phyloP scores from a whole-genome alignment of 768 basidiomycete species.

The Pisolithus marmoratus region DNA sequence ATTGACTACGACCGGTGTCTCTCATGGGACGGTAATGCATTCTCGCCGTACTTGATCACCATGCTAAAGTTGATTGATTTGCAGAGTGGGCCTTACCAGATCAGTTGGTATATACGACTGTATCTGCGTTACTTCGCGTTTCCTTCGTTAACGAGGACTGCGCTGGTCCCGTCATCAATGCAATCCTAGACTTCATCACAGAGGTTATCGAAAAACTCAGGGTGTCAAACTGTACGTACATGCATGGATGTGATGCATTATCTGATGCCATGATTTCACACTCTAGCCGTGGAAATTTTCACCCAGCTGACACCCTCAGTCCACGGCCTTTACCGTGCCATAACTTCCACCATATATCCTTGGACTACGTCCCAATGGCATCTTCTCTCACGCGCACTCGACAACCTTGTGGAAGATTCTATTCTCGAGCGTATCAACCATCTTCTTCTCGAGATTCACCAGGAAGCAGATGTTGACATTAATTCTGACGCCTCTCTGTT shows the following conservation, averaged over 20 bases:
- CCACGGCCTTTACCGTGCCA: slow-evolving; percentile 83
- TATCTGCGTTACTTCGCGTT: slow-evolving; percentile 68
- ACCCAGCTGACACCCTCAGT: slow-evolving; percentile 75
- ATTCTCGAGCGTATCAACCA: slow-evolving; percentile 71
- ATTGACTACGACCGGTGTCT: slow-evolving; percentile 75
- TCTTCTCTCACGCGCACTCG: slow-evolving; percentile 45
- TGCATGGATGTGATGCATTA: background rate
- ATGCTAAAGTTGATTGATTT: background rate
- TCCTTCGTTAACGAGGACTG: slow-evolving; percentile 49
- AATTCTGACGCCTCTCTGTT: slow-evolving; percentile 34
- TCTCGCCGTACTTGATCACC: background rate
- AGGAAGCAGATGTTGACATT: slow-evolving; percentile 45
- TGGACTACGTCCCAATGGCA: slow-evolving; percentile 71
- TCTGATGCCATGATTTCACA: background rate
- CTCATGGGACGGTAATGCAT: slow-evolving; percentile 67
- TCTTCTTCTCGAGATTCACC: slow-evolving; percentile 54
- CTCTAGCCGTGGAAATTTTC: slow-evolving; percentile 61
- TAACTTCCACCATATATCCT: slow-evolving; percentile 69
- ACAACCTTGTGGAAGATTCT: slow-evolving; percentile 55
- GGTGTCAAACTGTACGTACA: slow-evolving; percentile 45
- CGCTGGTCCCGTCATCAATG: slow-evolving; percentile 44
- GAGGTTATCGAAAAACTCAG: slow-evolving; percentile 52
- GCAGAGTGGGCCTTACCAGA: slow-evolving; percentile 87
- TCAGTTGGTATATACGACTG: slow-evolving; percentile 73
- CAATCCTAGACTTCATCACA: slow-evolving; percentile 58